phyloP scores from a whole-genome alignment of 192 early-diverging fungal genomes.

The Coemansia sp. region DNA sequence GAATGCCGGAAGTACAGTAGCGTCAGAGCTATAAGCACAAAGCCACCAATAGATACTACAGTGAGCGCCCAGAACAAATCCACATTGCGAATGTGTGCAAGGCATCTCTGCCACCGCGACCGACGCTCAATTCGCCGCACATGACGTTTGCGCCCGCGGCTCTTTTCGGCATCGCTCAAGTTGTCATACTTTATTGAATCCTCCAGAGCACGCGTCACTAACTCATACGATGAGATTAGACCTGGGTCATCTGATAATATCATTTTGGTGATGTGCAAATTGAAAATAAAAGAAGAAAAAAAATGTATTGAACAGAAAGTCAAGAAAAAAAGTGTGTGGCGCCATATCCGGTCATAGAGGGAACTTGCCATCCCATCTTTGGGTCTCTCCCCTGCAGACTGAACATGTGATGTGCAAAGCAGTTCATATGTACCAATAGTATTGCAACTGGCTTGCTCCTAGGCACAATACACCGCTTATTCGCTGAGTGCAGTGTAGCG shows the following conservation, averaged over 20 bases:
- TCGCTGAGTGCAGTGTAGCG: too few relatives aligned
- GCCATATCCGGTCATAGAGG: neutral
- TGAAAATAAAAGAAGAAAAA: neutral
- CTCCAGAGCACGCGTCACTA: constrained; percentile 48
- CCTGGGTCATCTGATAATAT: constrained; percentile 23
- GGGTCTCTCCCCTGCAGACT: too few relatives aligned
- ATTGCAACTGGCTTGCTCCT: too few relatives aligned
- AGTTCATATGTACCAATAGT: too few relatives aligned
- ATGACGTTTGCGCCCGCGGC: constrained; percentile 48
- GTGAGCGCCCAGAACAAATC: constrained; percentile 56
- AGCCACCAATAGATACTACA: constrained; percentile 26
- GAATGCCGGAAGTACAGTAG: constrained; percentile 52
- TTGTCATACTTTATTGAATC: constrained; percentile 55
- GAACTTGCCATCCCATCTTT: too few relatives aligned
- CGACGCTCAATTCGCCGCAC: constrained; percentile 31
- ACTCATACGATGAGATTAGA: constrained; percentile 51
- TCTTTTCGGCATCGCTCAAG: constrained; percentile 55
- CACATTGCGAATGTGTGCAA: constrained; percentile 23
- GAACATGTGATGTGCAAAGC: too few relatives aligned
- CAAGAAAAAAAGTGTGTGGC: neutral
- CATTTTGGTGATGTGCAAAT: constrained; percentile 12
- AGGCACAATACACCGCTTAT: too few relatives aligned
- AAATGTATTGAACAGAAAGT: neutral
- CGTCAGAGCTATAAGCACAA: constrained; percentile 46
- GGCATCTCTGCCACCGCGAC: constrained; percentile 17